A percentile compares a stretch with the other conserved stretches of the same genome.
Evolutionary conservation across 495 filamentous ascomycete species (phyloP).

Genomic region (Aspergillus avenaceus): DNA sequence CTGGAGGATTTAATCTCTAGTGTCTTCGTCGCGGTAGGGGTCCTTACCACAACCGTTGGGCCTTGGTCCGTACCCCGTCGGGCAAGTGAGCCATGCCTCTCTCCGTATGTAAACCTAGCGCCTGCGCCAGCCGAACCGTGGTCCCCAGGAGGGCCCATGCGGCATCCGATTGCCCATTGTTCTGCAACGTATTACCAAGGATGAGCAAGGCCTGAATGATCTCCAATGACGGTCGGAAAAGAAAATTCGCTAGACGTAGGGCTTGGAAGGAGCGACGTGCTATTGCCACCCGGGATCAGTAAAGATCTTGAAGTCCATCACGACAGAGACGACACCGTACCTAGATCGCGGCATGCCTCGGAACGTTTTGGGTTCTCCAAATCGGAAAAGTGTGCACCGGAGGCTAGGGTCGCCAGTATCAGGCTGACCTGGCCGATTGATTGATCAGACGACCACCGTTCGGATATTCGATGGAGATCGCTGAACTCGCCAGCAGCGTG

Average conservation of each 20-base stretch:
- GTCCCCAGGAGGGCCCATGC: slow-evolving; percentile 44
- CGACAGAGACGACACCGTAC: slow-evolving; percentile 10
- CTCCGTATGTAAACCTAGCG: slow-evolving; percentile 36
- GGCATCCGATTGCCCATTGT: slow-evolving; percentile 46
- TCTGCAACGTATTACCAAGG: slow-evolving; percentile 44
- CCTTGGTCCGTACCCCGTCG: slow-evolving; percentile 21
- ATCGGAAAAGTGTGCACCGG: slow-evolving; percentile 49
- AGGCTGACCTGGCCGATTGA: slow-evolving; percentile 36
- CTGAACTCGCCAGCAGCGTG: slow-evolving; percentile 25
- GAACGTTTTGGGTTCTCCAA: slow-evolving; percentile 28
- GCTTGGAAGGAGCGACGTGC: slow-evolving; percentile 33
- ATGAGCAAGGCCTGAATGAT: slow-evolving; percentile 42
- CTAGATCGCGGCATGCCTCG: slow-evolving; percentile 28
- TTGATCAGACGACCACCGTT: slow-evolving; percentile 25
- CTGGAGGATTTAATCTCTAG: slow-evolving; percentile 13
- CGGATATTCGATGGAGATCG: slow-evolving; percentile 16
- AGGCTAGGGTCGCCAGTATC: slow-evolving; percentile 47
- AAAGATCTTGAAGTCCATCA: too few species aligned
- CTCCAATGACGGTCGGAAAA: slow-evolving; percentile 41
- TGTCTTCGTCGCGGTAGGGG: too few species aligned
- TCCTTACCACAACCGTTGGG: slow-evolving; percentile 28
- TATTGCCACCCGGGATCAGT: too few species aligned
- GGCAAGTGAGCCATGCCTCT: slow-evolving; percentile 22
- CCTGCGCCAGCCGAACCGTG: slow-evolving; percentile 43
- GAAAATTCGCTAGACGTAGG: slow-evolving; percentile 42